Percentiles rank a stretch among this genome's conserved stretches.
Conservation (phyloP, 2,329 filamentous ascomycete species). For the Paecilomyces dactylethromorphus region DNA sequence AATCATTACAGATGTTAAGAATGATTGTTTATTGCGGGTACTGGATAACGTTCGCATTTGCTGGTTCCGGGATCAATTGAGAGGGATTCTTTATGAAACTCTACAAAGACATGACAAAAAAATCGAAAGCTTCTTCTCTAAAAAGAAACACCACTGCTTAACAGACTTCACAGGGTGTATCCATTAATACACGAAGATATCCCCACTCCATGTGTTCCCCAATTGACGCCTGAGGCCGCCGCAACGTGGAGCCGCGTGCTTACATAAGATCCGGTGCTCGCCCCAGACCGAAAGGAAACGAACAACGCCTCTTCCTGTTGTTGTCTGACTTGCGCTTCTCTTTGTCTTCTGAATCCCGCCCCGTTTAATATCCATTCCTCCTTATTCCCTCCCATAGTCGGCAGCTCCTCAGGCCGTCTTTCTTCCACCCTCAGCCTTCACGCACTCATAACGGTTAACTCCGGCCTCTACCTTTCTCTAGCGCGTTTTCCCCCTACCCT, state of each 20-base stretch:
- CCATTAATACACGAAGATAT: no score
- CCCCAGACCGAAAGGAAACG: not conserved
- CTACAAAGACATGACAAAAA: no score
- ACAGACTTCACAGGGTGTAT: not conserved
- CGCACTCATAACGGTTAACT: not conserved
- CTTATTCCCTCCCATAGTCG: not conserved
- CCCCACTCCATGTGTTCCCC: not conserved
- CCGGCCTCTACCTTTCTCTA: not conserved
- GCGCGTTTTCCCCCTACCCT: not conserved
- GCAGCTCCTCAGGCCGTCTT: not conserved
- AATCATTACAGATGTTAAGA: not conserved
- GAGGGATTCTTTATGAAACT: no score
- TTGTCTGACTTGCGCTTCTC: not conserved
- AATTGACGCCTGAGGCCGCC: not conserved
- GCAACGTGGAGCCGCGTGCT: not conserved
- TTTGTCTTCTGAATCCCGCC: not conserved
- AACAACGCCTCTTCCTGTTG: not conserved
- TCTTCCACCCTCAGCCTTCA: conserved; percentile 4
- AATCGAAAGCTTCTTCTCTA: no score
- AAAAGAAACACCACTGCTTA: no score
- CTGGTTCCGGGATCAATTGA: no score
- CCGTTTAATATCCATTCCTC: not conserved
- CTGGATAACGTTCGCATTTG: no score
- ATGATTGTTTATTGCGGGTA: not conserved
- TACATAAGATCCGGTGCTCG: not conserved